Evolutionary conservation across 164 flowering plant species (phyloP), one percentile per base, ranked within the genome.

Genomic region (Houttuynia cordata): DNA sequence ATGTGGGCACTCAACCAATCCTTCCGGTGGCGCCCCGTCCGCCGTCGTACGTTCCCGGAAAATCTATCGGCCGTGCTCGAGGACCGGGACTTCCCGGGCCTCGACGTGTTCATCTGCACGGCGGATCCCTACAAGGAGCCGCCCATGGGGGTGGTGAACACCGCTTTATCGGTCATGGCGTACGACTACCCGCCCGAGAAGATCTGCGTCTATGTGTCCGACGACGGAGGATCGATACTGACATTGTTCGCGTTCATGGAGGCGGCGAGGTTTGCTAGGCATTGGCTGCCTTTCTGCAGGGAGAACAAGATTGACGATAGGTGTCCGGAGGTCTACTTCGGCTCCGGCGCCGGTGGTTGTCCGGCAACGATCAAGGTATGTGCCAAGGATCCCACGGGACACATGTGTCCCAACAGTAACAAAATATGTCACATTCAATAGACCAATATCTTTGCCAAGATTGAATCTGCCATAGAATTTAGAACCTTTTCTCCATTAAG

Each of bases 81-180:
- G 15, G 63, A 63, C 2, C 18, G 45, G 5, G 68, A 67, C 9
- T 60, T 64, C 20, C 74, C 77, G 7, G 53, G 23, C 5, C 17
- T 74, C 21, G 77, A 74, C 34, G 74, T 68, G 52, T 74, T 74
- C 61, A 60, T 74, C 15, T 74, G 77, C 61, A 74, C 77, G 0
- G 74, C 77, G 8, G 77, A 74, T 47, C 77, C 77, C 18, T 59
- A 49, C 45, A 74, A 65, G 69, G 77, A 74, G 55, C 77, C 73
- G 0, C 71, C 74, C 4, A 62, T 67, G 24, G 24, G 49, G 13
- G 67, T 58, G 1, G 74, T 59, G 37, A 70, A 74, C 64, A 70
- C 77, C 1, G 71, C 62, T 18, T 41, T 74, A 1, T 74, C 77
- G 20, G 67, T 64, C 15, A 64, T 74, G 67, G 74, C 77, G 10